These are phyloP conservation scores for Lophiotrema nucula DNA, from an alignment of 495 filamentous ascomycete species.

Conservation along the genomic window DNA sequence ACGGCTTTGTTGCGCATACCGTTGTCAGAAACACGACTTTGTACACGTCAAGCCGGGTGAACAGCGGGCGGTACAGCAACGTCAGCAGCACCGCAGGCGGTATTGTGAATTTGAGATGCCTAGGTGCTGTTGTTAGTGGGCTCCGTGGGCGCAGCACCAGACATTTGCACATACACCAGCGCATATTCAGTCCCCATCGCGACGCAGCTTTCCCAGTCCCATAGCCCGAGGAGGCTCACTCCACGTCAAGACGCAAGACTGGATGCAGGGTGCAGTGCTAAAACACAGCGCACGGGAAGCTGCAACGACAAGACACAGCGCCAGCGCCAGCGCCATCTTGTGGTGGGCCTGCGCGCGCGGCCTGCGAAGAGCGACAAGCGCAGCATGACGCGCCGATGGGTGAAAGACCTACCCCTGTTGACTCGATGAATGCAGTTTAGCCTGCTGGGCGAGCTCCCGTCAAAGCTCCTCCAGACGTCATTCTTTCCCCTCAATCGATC, in stretches of 20 bases:
- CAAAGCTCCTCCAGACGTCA: constrained; percentile 15
- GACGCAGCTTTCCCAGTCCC: not conserved
- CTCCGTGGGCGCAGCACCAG: not conserved
- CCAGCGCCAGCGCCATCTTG: not conserved
- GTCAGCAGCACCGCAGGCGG: constrained; percentile 60
- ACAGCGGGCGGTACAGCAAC: constrained; percentile 55
- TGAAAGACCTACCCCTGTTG: no score
- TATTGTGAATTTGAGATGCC: constrained; percentile 67
- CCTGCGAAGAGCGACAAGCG: no score
- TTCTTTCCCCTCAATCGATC: not conserved
- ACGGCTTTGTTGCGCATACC: constrained; percentile 31
- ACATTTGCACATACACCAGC: constrained; percentile 51
- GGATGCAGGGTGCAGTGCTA: constrained; percentile 7
- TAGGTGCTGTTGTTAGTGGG: constrained; percentile 32
- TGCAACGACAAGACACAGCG: not conserved
- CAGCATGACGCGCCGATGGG: no score
- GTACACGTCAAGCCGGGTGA: constrained; percentile 56
- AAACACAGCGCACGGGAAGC: not conserved
- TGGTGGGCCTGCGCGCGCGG: no score
- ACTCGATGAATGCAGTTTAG: no score
- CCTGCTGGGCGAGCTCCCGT: no score
- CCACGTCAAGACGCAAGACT: not conserved
- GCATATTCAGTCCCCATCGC: constrained; percentile 67
- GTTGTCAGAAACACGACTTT: constrained; percentile 56
- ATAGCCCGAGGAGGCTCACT: not conserved